Percentiles rank a stretch among this genome's conserved stretches.
Evolutionary conservation across 2,329 filamentous ascomycete species (phyloP).

Genomic region (Emericellopsis cladophorae): DNA sequence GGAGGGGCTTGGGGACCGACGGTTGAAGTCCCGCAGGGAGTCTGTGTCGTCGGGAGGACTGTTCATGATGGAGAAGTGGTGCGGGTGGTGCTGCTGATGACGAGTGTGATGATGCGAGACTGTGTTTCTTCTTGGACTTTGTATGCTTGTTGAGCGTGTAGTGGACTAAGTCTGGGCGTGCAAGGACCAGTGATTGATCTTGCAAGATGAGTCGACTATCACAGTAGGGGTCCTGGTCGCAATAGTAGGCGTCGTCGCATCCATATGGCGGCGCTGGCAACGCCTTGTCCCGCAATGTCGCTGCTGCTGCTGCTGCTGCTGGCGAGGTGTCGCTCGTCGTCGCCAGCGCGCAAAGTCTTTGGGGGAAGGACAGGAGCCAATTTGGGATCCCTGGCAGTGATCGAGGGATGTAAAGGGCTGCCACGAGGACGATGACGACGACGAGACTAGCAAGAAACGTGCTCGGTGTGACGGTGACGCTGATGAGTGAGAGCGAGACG

Average conservation of each 20-base stretch:
- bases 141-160: neutral
- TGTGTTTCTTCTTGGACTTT: too few species aligned
- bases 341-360: neutral
- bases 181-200: conserved; percentile 17
- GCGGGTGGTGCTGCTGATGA: conserved; percentile 7
- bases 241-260: neutral
- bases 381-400: conserved; percentile 8
- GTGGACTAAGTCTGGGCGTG: conserved; percentile 16
- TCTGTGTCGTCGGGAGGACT: conserved; percentile 29
- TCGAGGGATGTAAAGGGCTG: conserved; percentile 29
- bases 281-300: conserved; percentile 8
- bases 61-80: conserved; percentile 11
- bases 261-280: conserved; percentile 11
- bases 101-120: neutral
- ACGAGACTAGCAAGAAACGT: conserved; percentile 40
- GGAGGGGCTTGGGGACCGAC: conserved; percentile 22
- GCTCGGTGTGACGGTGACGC: conserved; percentile 44
- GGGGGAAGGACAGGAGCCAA: neutral
- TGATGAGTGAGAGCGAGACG: conserved; percentile 47
- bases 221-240: neutral
- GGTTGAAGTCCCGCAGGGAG: conserved; percentile 42
- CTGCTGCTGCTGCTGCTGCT: too few species aligned
- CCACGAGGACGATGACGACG: conserved; percentile 34
- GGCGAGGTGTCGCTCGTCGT: neutral
- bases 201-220: conserved; percentile 15